phyloP scores from a whole-genome alignment of 2,329 filamentous ascomycete genomes.

The Monosporascus ibericus region DNA sequence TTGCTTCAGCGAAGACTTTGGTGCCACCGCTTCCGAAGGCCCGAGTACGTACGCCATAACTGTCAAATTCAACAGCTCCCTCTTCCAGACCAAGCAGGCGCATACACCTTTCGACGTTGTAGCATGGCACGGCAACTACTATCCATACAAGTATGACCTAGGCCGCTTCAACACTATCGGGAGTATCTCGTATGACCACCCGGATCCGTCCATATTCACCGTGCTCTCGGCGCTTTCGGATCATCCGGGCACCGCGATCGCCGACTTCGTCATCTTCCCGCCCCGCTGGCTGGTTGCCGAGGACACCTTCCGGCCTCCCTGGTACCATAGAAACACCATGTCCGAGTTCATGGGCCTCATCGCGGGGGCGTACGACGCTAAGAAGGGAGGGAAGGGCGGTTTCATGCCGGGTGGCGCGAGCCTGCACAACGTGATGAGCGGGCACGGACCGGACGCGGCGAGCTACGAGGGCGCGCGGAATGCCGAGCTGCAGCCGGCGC shows the following conservation, averaged over 20 bases:
- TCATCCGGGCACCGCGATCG: constrained; percentile 46
- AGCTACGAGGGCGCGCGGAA: constrained; percentile 50
- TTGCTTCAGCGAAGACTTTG: constrained; percentile 49
- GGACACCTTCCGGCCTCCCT: constrained; percentile 56
- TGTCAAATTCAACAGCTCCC: constrained; percentile 55
- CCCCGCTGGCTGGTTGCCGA: constrained; percentile 56
- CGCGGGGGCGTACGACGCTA: constrained; percentile 42
- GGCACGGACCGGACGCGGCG: constrained; percentile 45
- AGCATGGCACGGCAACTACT: constrained; percentile 67
- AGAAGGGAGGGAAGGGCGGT: constrained; percentile 39
- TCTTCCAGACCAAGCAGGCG: constrained; percentile 54
- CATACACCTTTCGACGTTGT: constrained; percentile 66
- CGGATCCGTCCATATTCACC: constrained; percentile 63
- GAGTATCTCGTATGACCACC: constrained; percentile 61
- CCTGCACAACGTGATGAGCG: constrained; percentile 58
- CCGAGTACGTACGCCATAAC: constrained; percentile 38
- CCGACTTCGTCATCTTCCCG: constrained; percentile 59
- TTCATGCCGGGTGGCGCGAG: constrained; percentile 43
- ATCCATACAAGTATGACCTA: constrained; percentile 66
- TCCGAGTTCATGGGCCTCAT: constrained; percentile 49
- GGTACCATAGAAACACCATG: constrained; percentile 55
- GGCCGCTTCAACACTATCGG: constrained; percentile 63
- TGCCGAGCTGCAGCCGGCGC: constrained; percentile 54
- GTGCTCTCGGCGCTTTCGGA: constrained; percentile 51
- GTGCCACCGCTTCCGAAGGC: constrained; percentile 25